Evolutionary conservation across 768 basidiomycete genomes (phyloP).

Genomic region (Phanerochaete carnosa): DNA sequence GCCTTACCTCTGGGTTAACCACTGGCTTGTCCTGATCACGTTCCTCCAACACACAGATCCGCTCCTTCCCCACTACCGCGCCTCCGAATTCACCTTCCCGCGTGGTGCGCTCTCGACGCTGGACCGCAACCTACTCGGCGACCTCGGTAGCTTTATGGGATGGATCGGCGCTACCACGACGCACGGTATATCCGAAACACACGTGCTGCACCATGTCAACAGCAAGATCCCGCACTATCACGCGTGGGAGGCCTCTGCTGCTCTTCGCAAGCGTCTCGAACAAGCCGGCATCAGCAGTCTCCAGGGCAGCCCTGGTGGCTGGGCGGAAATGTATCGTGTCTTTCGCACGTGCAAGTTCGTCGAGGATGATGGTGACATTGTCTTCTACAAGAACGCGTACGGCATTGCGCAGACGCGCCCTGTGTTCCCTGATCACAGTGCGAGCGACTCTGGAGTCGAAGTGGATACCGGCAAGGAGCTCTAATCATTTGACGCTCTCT

Average conservation of each 20-base stretch:
- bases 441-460: constrained; percentile 69
- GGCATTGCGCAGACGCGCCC: constrained; percentile 75
- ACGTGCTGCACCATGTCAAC: constrained; percentile 87
- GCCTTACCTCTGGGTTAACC: constrained; percentile 92
- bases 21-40: constrained; percentile 95
- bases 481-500: not conserved
- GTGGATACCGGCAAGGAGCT: constrained; percentile 31
- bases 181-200: constrained; percentile 93
- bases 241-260: constrained; percentile 90
- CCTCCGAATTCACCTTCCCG: constrained; percentile 85
- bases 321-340: constrained; percentile 78
- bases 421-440: constrained; percentile 54
- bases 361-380: constrained; percentile 87
- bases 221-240: constrained; percentile 97
- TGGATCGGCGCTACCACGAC: constrained; percentile 85
- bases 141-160: constrained; percentile 73
- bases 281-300: constrained; percentile 54
- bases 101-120: constrained; percentile 92
- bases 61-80: constrained; percentile 89
- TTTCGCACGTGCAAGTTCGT: constrained; percentile 88
- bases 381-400: constrained; percentile 87
- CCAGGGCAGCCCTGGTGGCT: constrained; percentile 72
- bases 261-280: constrained; percentile 72
- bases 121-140: constrained; percentile 79
- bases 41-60: constrained; percentile 99